A percentile compares a stretch with the other conserved stretches of the same genome.
Conservation (phyloP, 1,284 basidiomycete species). For the Chalciporus sp. region DNA sequence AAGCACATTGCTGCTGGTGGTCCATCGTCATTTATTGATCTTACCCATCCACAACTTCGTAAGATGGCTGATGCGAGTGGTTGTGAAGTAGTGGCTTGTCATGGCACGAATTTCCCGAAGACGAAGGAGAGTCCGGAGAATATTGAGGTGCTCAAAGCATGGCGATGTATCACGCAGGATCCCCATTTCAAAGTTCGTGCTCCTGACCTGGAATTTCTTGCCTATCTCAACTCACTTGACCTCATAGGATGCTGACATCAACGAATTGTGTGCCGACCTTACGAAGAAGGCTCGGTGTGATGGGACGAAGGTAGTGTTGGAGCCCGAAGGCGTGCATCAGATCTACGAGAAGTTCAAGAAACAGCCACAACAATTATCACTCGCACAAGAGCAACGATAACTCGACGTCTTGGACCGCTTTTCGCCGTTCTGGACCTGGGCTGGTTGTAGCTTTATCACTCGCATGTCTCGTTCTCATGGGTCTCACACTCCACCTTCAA, state of each 20-base stretch:
- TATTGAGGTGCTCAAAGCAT: slow-evolving; percentile 74
- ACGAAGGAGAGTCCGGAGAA: slow-evolving; percentile 71
- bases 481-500: neutral
- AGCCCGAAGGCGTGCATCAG: slow-evolving; percentile 65
- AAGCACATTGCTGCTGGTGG: slow-evolving; percentile 50
- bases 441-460: slow-evolving; percentile 8
- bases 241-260: slow-evolving; percentile 70
- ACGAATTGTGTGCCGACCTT: slow-evolving; percentile 74
- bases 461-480: neutral
- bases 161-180: slow-evolving; percentile 71
- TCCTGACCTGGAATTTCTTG: slow-evolving; percentile 11
- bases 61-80: slow-evolving; percentile 28
- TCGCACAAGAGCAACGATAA: slow-evolving; percentile 11
- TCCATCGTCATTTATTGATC: slow-evolving; percentile 45
- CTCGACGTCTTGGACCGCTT: slow-evolving; percentile 13
- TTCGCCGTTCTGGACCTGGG: neutral
- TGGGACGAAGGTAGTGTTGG: slow-evolving; percentile 76
- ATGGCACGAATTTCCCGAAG: slow-evolving; percentile 63
- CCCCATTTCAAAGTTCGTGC: slow-evolving; percentile 68
- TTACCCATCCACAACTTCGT: slow-evolving; percentile 39
- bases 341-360: slow-evolving; percentile 59
- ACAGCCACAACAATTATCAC: slow-evolving; percentile 8
- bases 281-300: slow-evolving; percentile 79
- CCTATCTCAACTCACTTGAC: neutral
- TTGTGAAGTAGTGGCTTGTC: slow-evolving; percentile 59